Conservation (phyloP, 2,329 filamentous ascomycete genomes). For the Talaromyces sp. region DNA sequence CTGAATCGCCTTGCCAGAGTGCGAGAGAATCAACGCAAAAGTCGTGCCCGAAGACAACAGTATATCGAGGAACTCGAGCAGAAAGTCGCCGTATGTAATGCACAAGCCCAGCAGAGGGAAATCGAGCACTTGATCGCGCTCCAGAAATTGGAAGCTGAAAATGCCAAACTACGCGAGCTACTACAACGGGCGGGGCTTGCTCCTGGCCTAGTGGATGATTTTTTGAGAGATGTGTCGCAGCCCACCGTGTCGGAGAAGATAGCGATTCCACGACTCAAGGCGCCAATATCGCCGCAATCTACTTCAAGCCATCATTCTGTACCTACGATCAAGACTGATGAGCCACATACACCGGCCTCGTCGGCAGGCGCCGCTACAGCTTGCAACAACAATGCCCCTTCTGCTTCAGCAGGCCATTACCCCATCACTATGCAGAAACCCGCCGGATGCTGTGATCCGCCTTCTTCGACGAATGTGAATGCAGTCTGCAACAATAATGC, state of each 20-base stretch:
- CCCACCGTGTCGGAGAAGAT: conserved; percentile 27
- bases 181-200: conserved; percentile 27
- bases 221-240: conserved; percentile 25
- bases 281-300: conserved; percentile 1
- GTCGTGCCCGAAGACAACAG: conserved; percentile 35
- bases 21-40: conserved; percentile 38
- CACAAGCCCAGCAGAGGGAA: conserved; percentile 30
- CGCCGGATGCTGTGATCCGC: background rate
- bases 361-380: background rate
- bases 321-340: background rate
- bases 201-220: conserved; percentile 25
- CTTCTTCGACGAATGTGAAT: background rate
- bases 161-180: conserved; percentile 28
- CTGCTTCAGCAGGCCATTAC: background rate
- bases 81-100: conserved; percentile 27
- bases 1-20: conserved; percentile 38
- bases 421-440: background rate
- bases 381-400: background rate
- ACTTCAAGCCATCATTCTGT: background rate
- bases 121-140: conserved; percentile 32
- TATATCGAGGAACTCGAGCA: conserved; percentile 36
- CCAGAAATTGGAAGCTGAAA: conserved; percentile 35
- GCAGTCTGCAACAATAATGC: background rate
- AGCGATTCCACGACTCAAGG: conserved; percentile 33
- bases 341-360: background rate